Base-by-base conservation (phyloP, 2,329 filamentous ascomycete species). In the Fragosphaeria purpurea region DNA sequence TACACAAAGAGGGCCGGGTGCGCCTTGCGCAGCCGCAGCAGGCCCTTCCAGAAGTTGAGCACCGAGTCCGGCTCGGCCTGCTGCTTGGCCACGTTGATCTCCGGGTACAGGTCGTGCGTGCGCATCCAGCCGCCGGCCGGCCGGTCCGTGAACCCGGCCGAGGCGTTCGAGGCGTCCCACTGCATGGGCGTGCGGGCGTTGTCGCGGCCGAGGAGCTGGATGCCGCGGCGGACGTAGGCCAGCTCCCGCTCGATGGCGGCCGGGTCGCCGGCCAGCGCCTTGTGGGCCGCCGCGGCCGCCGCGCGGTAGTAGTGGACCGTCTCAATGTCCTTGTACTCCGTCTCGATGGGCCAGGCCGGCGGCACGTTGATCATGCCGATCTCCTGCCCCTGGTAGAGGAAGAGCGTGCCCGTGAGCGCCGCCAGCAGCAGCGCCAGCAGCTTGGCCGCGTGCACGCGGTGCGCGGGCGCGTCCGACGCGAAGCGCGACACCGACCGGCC, bases 171-270 rank as follows among this genome's bases (percentile, higher is more conserved):
- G 0, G 62, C 69, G 50, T 72, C 72, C 83, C 83, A 87, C 55
- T 83, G 80, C 68, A 88, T 79, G 0, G 83, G 83, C 4, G 79
- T 74, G n/a, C 83, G 72, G 7, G 80, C 74, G 59, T 87, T 79
- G 61, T 87, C 83, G 35, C 82, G 70, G 6, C 75, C 81, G 34
- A 85, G 73, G 52, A 74, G 70, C 55, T 80, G 75, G 47, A 86
- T 67, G 40, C 76, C 69, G 7, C 68, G 63, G 57, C 74, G 71
- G 0, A 73, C 75, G 39, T 72, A 67, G 10, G 66, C 67, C 2
- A 78, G 63, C 33, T 62, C 65, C 37, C 70, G 65, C 6, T 65
- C 65, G 1, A 77, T 62, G 32, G 61, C 64, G 41, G 67, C 65
- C 7, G 63, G 57, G 50, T 69, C 61, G n/a, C 59, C 55, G 1